These are phyloP conservation scores for Periconia sp. DNA, from an alignment of 2,329 filamentous ascomycete genomes.

Conservation along the genomic window DNA sequence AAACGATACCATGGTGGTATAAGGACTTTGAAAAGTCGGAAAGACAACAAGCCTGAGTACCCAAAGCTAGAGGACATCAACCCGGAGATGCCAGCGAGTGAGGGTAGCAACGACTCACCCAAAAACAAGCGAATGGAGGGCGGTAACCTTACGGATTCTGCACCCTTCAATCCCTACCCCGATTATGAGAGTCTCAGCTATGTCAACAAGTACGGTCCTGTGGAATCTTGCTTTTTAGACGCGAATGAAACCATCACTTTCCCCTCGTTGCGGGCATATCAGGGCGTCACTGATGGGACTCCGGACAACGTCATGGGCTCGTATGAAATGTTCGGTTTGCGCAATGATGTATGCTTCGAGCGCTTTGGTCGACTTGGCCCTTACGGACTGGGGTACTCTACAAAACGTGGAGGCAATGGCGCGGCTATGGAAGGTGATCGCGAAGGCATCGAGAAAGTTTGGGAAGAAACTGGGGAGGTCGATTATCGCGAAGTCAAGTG, in stretches of 20 bases:
- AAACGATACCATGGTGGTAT: conserved; percentile 90
- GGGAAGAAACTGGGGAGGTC: conserved; percentile 69
- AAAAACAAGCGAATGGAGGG: conserved; percentile 35
- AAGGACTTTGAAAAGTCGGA: conserved; percentile 64
- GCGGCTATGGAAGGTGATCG: conserved; percentile 83
- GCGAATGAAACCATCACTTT: conserved; percentile 63
- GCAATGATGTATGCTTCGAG: conserved; percentile 90
- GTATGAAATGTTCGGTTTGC: conserved; percentile 75
- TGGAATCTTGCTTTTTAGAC: conserved; percentile 80
- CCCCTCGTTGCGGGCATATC: conserved; percentile 71
- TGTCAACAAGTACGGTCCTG: conserved; percentile 57
- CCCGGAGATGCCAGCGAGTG: conserved; percentile 35
- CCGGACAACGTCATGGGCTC: conserved; percentile 86
- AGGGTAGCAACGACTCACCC: conserved; percentile 25
- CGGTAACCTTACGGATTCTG: conserved; percentile 27
- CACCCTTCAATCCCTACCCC: conserved; percentile 68
- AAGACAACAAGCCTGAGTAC: conserved; percentile 77
- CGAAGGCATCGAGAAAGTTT: conserved; percentile 78
- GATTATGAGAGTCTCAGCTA: conserved; percentile 63
- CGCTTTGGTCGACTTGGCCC: conserved; percentile 84
- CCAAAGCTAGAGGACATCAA: conserved; percentile 62
- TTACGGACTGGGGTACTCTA: conserved; percentile 86
- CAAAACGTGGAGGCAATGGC: conserved; percentile 75
- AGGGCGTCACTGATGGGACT: conserved; percentile 80
- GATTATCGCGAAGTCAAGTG: conserved; percentile 79